These are phyloP conservation scores for Schrenkiella parvula DNA, from an alignment of 345 rosid species.

Conservation along the genomic window DNA sequence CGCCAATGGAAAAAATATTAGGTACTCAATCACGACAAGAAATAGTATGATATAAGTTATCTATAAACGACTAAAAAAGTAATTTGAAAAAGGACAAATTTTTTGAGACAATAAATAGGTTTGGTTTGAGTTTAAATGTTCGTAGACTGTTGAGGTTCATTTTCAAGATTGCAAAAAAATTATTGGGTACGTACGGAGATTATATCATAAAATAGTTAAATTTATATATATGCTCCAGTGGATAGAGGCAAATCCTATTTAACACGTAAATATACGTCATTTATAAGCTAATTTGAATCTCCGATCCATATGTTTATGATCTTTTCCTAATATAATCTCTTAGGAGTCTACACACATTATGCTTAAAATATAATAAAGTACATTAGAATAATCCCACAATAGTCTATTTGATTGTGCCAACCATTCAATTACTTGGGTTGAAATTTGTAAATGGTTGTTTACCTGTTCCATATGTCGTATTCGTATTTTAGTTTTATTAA, in stretches of 20 bases:
- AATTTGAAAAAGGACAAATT: not conserved
- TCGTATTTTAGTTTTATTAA: slow-evolving; percentile 1
- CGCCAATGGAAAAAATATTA: not conserved
- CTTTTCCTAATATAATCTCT: no score
- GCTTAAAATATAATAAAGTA: not conserved
- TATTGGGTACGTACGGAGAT: not conserved
- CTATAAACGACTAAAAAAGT: not conserved
- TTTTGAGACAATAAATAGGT: not conserved
- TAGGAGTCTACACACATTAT: not conserved
- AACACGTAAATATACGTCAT: not conserved
- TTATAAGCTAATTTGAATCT: not conserved
- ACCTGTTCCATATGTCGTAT: slow-evolving; percentile 1
- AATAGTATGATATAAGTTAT: slow-evolving; percentile 3
- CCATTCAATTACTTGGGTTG: slow-evolving; percentile 24
- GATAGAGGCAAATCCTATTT: no score
- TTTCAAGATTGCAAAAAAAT: no score
- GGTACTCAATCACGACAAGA: slow-evolving; percentile 21
- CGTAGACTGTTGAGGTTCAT: not conserved
- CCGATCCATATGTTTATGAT: not conserved
- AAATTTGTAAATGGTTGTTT: slow-evolving; percentile 15
- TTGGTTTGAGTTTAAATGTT: not conserved
- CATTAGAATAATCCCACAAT: not conserved
- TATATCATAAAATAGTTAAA: not conserved
- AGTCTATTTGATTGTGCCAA: slow-evolving; percentile 10
- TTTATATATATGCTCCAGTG: not conserved